Evolutionary conservation across 1,284 basidiomycete genomes (phyloP).

Genomic region (Hemileia vastatrix): DNA sequence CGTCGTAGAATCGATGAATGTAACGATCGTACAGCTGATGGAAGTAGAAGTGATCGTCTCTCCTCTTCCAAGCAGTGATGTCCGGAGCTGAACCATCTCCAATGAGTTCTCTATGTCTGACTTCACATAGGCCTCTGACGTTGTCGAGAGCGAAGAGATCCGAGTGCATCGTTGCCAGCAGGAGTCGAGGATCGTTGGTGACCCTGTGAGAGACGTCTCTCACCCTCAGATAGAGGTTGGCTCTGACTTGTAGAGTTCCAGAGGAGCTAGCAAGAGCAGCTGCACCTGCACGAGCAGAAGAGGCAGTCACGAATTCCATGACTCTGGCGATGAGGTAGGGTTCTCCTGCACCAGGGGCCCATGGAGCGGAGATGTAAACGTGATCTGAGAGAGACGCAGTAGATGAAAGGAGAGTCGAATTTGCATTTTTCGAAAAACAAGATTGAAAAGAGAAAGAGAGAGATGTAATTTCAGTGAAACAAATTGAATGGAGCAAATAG

Average conservation of each 20-base stretch:
- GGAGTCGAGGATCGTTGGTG: conserved; percentile 73
- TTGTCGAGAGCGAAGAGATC: conserved; percentile 86
- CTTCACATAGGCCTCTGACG: conserved; percentile 80
- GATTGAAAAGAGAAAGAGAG: no score
- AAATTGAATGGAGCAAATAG: no score
- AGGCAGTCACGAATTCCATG: conserved; percentile 84
- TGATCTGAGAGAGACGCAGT: conserved; percentile 65
- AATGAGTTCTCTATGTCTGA: conserved; percentile 87
- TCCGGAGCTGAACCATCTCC: no score
- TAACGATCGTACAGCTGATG: conserved; percentile 89
- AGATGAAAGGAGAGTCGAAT: neutral
- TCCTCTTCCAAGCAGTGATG: conserved; percentile 86
- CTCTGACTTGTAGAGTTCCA: conserved; percentile 61
- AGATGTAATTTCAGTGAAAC: neutral
- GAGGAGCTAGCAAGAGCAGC: conserved; percentile 53
- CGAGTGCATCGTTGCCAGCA: conserved; percentile 88
- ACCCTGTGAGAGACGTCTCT: conserved; percentile 74
- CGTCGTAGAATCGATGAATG: conserved; percentile 95
- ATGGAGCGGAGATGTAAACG: conserved; percentile 85
- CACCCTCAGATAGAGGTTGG: conserved; percentile 88
- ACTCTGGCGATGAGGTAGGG: conserved; percentile 84
- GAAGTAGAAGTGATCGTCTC: conserved; percentile 91
- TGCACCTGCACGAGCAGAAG: conserved; percentile 56
- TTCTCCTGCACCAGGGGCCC: conserved; percentile 75
- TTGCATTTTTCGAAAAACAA: neutral